Evolutionary conservation across 805 yeast genomes (phyloP).

Genomic region (Grigorovia transvaalensis): DNA sequence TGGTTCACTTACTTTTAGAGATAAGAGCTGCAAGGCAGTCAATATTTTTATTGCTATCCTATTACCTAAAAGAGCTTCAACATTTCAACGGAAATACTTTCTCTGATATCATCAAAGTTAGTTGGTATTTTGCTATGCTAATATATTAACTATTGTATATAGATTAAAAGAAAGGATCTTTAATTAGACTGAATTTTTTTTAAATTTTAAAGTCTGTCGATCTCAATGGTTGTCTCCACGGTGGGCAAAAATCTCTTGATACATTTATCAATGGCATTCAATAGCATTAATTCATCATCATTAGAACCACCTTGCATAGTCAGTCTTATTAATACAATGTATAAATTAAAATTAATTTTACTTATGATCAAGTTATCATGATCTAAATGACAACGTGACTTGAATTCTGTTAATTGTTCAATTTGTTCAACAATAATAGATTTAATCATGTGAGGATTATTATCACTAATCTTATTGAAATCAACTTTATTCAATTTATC

Average conservation of each 20-base stretch:
- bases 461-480: not conserved
- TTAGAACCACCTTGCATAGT: conserved; percentile 60
- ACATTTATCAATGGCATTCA: conserved; percentile 28
- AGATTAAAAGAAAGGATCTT: no score
- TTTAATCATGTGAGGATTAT: conserved; percentile 21
- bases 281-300: conserved; percentile 52
- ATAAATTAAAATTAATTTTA: conserved; percentile 52
- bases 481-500: not conserved
- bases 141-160: no score
- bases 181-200: not conserved
- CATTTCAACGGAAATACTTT: no score
- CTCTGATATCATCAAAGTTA: no score
- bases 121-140: not conserved
- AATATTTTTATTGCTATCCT: no score
- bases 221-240: conserved; percentile 26
- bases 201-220: conserved; percentile 13
- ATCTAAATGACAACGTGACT: conserved; percentile 37
- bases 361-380: conserved; percentile 38
- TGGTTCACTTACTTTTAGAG: no score
- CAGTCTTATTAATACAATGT: conserved; percentile 45
- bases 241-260: conserved; percentile 14
- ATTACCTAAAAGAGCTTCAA: no score
- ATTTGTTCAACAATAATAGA: conserved; percentile 36
- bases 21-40: no score
- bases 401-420: conserved; percentile 41